phyloP scores from a whole-genome alignment of 2,329 filamentous ascomycete species.

The Verticillium tricorpus region DNA sequence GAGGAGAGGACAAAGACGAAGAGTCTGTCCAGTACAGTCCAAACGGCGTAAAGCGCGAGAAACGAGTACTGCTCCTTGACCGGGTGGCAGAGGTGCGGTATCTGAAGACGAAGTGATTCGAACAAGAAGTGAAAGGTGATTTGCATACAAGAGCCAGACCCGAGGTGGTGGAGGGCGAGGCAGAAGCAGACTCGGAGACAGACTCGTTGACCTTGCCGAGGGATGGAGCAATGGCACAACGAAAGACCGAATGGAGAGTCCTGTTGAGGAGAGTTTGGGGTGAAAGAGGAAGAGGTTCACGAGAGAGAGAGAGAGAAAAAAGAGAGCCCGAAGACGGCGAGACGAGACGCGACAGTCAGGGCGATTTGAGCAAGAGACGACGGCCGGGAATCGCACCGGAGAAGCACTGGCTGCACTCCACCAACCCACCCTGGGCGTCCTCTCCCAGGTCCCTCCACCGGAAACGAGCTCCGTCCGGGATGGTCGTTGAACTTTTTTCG shows the following conservation, averaged over 20 bases:
- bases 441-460: neutral
- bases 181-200: neutral
- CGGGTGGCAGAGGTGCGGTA: neutral
- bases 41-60: neutral
- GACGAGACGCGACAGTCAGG: neutral
- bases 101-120: slow-evolving; percentile 2
- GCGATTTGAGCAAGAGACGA: neutral
- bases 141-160: slow-evolving; percentile 2
- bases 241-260: neutral
- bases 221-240: neutral
- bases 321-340: neutral
- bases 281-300: neutral
- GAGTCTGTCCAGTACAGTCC: neutral
- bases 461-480: neutral
- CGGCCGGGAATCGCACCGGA: neutral
- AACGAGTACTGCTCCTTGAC: neutral
- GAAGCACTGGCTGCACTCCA: neutral
- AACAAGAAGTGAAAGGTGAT: slow-evolving; percentile 1
- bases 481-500: slow-evolving; percentile 1
- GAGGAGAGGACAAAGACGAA: neutral
- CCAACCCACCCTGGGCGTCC: neutral
- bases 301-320: neutral
- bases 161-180: neutral
- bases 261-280: neutral
- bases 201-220: neutral